Evolutionary conservation across 805 yeast genomes (phyloP), one percentile per base, ranked within the genome.

Genomic region (Metschnikowia matae): DNA sequence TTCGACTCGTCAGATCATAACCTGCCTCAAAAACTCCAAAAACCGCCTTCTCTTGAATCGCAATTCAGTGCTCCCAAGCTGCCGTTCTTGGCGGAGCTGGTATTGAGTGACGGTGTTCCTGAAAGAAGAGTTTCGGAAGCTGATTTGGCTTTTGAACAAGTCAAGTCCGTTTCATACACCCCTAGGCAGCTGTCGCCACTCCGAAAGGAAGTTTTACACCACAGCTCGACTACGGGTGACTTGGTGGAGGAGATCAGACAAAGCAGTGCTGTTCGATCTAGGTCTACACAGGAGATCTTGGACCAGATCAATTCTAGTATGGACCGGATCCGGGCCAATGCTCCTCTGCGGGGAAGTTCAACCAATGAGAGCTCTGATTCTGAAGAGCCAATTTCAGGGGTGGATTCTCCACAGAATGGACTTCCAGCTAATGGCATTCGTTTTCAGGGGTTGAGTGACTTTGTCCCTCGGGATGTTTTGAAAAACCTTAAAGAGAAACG

Each of bases 231-330:
- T 3, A 46, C 55, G 3, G 49, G 46, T 7, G 52, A 48, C 7
- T 43, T 55, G 32, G 52, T 54, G 20, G 44, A 46, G 3, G 54
- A 53, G 33, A 45, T 55, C 21, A 60, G 56, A 1, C 50, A 50
- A 5, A 51, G 53, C 21, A 55, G 52, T 4, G 57, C 51, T 10
- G 40, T 48, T 38, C 40, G 49, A 20, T 51, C 62, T 14, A 35
- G 50, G 23, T 40, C 52, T 35, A 39, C 56, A 46, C 26, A 54
- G 57, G 62, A 60, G 37, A 62, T 64, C 11, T 46, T 63, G 33
- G 68, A 64, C n/a, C 57, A 56, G 46, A 63, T 66, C 13, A 61
- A 66, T 48, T 49, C 62, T 11, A 62, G 64, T 4, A 53, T 65
- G 11, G 56, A 57, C 21, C 48, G 56, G 3, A 44, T 44, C 20